Percentiles rank a stretch among this genome's conserved stretches.
phyloP scores from a whole-genome alignment of 2,329 filamentous ascomycete genomes.

The Microdochium bolleyi region DNA sequence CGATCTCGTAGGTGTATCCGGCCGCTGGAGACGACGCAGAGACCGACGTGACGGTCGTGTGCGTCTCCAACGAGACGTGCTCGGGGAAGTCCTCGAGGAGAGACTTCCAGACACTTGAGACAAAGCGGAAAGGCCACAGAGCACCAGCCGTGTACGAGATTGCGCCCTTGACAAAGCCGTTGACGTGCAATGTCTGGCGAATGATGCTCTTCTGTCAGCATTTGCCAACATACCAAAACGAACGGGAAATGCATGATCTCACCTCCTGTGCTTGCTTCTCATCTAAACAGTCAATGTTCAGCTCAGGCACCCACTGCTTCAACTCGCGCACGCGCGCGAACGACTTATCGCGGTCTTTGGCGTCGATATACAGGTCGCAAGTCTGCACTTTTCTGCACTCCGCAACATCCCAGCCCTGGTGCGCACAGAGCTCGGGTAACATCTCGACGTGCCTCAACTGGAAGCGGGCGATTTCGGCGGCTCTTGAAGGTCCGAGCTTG shows the following conservation, averaged over 20 bases:
- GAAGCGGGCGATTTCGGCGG: conserved; percentile 32
- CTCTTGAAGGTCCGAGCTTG: conserved; percentile 23
- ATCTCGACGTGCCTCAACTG: conserved; percentile 31
- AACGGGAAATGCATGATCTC: conserved; percentile 2
- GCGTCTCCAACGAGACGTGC: conserved; percentile 26
- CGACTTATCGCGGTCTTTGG: conserved; percentile 23
- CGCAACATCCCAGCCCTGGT: conserved; percentile 20
- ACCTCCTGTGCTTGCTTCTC: conserved; percentile 22
- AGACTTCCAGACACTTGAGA: conserved; percentile 34
- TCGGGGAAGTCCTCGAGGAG: conserved; percentile 24
- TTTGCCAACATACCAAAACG: neutral
- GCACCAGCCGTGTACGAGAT: conserved; percentile 37
- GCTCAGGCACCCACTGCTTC: conserved; percentile 29
- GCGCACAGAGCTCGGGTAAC: conserved; percentile 27
- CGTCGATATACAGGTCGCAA: conserved; percentile 34
- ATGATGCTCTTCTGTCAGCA: neutral
- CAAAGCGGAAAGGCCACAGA: conserved; percentile 42
- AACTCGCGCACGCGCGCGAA: conserved; percentile 23
- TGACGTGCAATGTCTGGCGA: conserved; percentile 24
- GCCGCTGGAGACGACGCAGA: conserved; percentile 2
- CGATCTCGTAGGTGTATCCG: conserved; percentile 29
- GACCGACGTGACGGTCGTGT: conserved; percentile 24
- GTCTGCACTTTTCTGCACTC: conserved; percentile 37
- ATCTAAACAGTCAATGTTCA: conserved; percentile 24
- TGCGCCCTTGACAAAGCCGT: conserved; percentile 27